Evolutionary conservation across 768 basidiomycete species (phyloP).

Genomic region (Leccinum fibrillosum): DNA sequence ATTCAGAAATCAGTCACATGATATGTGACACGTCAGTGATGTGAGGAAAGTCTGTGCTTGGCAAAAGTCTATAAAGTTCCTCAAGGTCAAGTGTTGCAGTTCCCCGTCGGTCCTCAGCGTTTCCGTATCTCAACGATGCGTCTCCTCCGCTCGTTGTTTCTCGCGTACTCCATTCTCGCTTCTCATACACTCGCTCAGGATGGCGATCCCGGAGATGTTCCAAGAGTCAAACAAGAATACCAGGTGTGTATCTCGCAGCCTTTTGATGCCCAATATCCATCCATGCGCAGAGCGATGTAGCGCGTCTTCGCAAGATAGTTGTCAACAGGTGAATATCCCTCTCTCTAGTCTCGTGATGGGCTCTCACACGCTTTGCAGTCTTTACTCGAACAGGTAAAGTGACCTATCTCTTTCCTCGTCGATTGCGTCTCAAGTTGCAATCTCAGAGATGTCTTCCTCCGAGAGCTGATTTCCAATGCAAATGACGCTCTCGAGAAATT

Average conservation of each 20-base stretch:
- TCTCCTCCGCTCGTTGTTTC: slow-evolving; percentile 49
- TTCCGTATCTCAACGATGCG: slow-evolving; percentile 46
- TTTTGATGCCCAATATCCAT: background rate
- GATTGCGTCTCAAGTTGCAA: slow-evolving; percentile 2
- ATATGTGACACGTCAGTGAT: slow-evolving; percentile 52
- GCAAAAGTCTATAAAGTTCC: background rate
- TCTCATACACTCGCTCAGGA: slow-evolving; percentile 51
- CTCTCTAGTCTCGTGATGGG: background rate
- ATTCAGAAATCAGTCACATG: slow-evolving; percentile 25
- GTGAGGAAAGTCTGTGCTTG: background rate
- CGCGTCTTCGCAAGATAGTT: slow-evolving; percentile 89
- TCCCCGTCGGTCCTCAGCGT: background rate
- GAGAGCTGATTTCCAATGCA: slow-evolving; percentile 90
- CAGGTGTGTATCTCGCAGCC: slow-evolving; percentile 46
- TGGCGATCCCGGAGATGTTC: slow-evolving; percentile 38
- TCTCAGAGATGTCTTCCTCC: slow-evolving; percentile 74
- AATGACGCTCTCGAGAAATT: slow-evolving; percentile 98
- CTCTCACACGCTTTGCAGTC: slow-evolving; percentile 40
- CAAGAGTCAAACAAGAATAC: slow-evolving; percentile 64
- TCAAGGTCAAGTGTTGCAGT: background rate
- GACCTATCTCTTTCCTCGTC: background rate
- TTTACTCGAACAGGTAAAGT: slow-evolving; percentile 75
- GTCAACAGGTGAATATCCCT: slow-evolving; percentile 65
- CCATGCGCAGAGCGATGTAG: slow-evolving; percentile 75
- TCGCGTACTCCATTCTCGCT: slow-evolving; percentile 43